These are phyloP conservation scores for Xanthoparmelia taractica DNA, from an alignment of 495 filamentous ascomycete genomes.

Conservation along the genomic window DNA sequence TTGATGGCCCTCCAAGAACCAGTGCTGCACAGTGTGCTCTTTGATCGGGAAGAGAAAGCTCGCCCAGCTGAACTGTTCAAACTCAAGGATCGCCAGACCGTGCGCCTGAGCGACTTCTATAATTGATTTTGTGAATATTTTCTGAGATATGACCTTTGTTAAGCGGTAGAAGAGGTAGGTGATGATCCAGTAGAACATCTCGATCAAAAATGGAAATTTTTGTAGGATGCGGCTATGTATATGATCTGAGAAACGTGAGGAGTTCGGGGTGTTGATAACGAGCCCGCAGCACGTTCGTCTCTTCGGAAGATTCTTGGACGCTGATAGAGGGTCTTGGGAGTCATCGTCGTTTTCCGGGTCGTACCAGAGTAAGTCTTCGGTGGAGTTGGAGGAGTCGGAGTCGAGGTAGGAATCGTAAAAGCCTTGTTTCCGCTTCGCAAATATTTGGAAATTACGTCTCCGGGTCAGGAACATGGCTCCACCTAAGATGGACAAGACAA, in stretches of 20 bases:
- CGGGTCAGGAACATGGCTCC: conserved; percentile 50
- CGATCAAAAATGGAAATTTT: conserved; percentile 49
- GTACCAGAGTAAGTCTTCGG: conserved; percentile 35
- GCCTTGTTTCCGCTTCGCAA: conserved; percentile 30
- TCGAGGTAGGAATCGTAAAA: conserved; percentile 35
- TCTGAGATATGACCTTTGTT: conserved; percentile 53
- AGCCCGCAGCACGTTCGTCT: conserved; percentile 40
- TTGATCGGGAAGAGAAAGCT: conserved; percentile 48
- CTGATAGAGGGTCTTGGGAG: conserved; percentile 22
- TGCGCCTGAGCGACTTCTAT: conserved; percentile 61
- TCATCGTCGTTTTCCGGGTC: conserved; percentile 33
- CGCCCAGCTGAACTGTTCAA: conserved; percentile 49
- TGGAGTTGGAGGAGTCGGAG: conserved; percentile 34
- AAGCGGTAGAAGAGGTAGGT: conserved; percentile 58
- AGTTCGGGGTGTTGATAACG: conserved; percentile 47
- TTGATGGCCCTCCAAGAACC: conserved; percentile 52
- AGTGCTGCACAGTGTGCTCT: conserved; percentile 50
- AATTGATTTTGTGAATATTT: conserved; percentile 50
- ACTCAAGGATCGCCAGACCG: conserved; percentile 52
- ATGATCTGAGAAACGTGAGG: conserved; percentile 48
- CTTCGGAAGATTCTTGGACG: conserved; percentile 40
- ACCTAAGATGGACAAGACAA: conserved; percentile 52
- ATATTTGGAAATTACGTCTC: conserved; percentile 41
- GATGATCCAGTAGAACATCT: conserved; percentile 64
- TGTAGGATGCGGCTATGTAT: conserved; percentile 48